phyloP scores from a whole-genome alignment of 2,329 filamentous ascomycete species.

The Dactylella cylindrospora region DNA sequence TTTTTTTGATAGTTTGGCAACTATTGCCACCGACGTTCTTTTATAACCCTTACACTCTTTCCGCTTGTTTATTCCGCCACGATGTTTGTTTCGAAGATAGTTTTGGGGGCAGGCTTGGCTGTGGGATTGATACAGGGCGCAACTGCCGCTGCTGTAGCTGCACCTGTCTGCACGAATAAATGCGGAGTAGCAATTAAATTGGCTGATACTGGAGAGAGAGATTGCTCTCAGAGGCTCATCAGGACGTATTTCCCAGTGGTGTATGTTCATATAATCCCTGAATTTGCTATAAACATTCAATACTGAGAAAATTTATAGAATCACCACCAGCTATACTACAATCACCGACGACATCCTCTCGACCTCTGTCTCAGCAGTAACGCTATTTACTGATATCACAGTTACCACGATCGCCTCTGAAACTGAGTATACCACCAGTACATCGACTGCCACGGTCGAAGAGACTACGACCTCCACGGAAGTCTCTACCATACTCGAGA shows the following conservation, averaged over 20 bases:
- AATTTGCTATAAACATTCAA: background rate
- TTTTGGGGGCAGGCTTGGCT: slow-evolving; percentile 27
- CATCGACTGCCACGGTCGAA: slow-evolving; percentile 10
- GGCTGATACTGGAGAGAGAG: slow-evolving; percentile 17
- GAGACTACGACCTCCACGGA: slow-evolving; percentile 16
- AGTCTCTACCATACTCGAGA: slow-evolving; percentile 6
- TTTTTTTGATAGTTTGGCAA: background rate
- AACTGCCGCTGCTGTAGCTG: slow-evolving; percentile 2
- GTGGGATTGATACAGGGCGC: slow-evolving; percentile 21
- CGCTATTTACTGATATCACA: slow-evolving; percentile 11
- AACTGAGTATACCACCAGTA: slow-evolving; percentile 22
- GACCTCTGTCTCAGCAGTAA: slow-evolving; percentile 1
- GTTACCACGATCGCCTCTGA: slow-evolving; percentile 11
- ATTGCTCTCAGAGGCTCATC: slow-evolving; percentile 26
- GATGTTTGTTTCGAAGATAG: slow-evolving; percentile 30
- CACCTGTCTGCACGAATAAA: slow-evolving; percentile 17
- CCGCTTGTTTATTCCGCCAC: background rate
- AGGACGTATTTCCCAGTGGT: slow-evolving; percentile 21
- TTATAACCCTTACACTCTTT: slow-evolving; percentile 3
- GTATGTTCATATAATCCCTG: slow-evolving; percentile 4
- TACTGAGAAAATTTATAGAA: background rate
- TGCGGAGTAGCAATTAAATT: slow-evolving; percentile 26
- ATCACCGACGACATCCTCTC: slow-evolving; percentile 1
- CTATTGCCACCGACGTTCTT: background rate
- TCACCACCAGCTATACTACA: slow-evolving; percentile 3